These are phyloP conservation scores for Pouteria glomerata DNA, from an alignment of 148 eudicot genomes.

Conservation along the genomic window DNA sequence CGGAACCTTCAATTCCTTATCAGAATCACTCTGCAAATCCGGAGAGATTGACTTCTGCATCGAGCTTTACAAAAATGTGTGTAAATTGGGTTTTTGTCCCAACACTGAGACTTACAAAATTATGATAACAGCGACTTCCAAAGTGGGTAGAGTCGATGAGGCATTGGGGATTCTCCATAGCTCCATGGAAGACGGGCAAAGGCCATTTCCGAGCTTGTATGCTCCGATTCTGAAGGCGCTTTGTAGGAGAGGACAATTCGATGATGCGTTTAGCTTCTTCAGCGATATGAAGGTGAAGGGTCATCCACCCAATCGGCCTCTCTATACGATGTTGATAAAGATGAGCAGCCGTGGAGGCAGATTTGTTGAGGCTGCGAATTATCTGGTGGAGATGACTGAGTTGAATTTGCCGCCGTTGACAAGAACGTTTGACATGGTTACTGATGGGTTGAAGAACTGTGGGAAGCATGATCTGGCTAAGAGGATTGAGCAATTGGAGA, in stretches of 20 bases:
- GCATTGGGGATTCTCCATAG: constrained; percentile 73
- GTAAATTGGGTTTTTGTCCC: constrained; percentile 68
- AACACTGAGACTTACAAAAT: constrained; percentile 71
- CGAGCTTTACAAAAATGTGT: constrained; percentile 65
- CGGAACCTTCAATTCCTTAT: constrained; percentile 70
- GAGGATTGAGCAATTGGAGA: constrained; percentile 79
- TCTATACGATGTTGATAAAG: constrained; percentile 84
- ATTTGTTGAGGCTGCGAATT: constrained; percentile 88
- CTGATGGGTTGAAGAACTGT: constrained; percentile 89
- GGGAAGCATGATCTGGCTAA: constrained; percentile 93
- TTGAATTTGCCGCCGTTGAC: constrained; percentile 62
- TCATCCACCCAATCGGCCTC: constrained; percentile 80
- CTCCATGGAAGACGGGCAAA: constrained; percentile 81
- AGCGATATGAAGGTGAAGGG: constrained; percentile 90
- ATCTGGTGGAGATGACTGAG: constrained; percentile 96
- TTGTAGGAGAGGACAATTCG: constrained; percentile 78
- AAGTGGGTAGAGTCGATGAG: constrained; percentile 61
- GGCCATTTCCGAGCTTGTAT: constrained; percentile 94
- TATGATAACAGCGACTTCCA: constrained; percentile 63
- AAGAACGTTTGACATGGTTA: constrained; percentile 82
- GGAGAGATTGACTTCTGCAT: constrained; percentile 74
- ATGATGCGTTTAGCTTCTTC: constrained; percentile 88
- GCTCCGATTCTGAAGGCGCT: constrained; percentile 84
- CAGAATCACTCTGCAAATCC: constrained; percentile 68
- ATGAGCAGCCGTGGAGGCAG: constrained; percentile 88